phyloP scores from a whole-genome alignment of 306 rosid species.

The Canavalia gladiata region DNA sequence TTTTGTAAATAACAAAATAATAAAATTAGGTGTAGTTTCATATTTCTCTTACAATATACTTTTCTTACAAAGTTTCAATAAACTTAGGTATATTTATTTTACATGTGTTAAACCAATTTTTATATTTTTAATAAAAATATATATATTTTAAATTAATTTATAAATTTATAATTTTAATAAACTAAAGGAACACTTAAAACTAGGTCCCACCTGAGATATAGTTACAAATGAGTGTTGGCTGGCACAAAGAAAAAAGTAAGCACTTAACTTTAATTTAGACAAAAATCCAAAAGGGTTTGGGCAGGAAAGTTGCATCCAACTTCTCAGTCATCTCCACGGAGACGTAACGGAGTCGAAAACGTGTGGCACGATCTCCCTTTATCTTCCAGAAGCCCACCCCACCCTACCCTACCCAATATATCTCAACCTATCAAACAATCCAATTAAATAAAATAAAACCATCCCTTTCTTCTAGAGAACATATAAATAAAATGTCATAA shows the following conservation, averaged over 20 bases:
- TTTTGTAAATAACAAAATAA: not conserved
- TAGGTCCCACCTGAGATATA: too few species aligned
- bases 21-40: not conserved
- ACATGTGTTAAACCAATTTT: too few species aligned
- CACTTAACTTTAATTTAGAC: not conserved
- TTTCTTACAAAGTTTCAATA: too few species aligned
- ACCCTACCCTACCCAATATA: not conserved
- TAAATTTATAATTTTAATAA: too few species aligned
- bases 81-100: too few species aligned
- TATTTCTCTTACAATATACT: not conserved
- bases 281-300: not conserved
- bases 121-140: too few species aligned
- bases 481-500: not conserved
- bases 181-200: too few species aligned
- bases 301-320: slow-evolving; percentile 18
- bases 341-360: slow-evolving; percentile 52
- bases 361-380: slow-evolving; percentile 42
- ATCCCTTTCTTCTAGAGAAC: slow-evolving; percentile 50
- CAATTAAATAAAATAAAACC: not conserved
- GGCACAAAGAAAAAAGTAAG: not conserved
- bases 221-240: not conserved
- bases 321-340: slow-evolving; percentile 32
- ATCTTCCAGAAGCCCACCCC: slow-evolving; percentile 50
- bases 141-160: too few species aligned
- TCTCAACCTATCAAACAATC: slow-evolving; percentile 11